Base-by-base conservation (phyloP, 1,284 basidiomycete genomes). In the Tausonia pullulans region DNA sequence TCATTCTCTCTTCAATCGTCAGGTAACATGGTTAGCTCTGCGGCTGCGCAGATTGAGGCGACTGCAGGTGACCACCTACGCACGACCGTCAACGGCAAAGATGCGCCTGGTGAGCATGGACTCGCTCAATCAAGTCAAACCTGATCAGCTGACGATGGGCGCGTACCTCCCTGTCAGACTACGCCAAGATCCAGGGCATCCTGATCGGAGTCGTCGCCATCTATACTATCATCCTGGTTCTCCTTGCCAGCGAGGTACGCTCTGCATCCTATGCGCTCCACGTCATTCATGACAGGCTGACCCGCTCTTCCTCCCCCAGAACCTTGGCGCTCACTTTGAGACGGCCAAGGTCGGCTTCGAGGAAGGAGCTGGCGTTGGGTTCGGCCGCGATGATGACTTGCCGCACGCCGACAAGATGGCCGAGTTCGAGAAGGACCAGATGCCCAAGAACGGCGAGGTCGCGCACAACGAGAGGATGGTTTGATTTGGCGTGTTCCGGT, bases 41-140 rank as follows among this genome's bases (percentile, higher is more conserved):
- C 90, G 0, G 87, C 89, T 4, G 84, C 90, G 0, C 91, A 96
- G 74, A 95, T 98, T 70, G 93, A 97, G 81, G 85, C 93, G 2
- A 84, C 84, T 79, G 79, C 79, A 0, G 81, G 81, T 3, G 72
- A 76, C 16, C 62, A 68, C 6, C 69, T 78, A 67, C 71, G 70
- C 46, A 71, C 73, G 0, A 43, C 45, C 51, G n/a, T 63, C 49
- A 67, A 82, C 53, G 85, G 85, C 3, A 71, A 75, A 41, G 71
- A 73, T 58, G 84, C 87, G 3, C 83, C 60, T 1, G 62, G 10
- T 49, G 48, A 10, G n/a, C 48, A 49, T 49, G 10, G 48, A 10
- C n/a, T 9, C n/a, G 48, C 9, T 49, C 48, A 49, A 49, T n/a
- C 10, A 49, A 2, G n/a, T 10, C 48, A n/a, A 49, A 49, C 2